Evolutionary conservation across 306 rosid genomes (phyloP).

Genomic region (Vachellia collinsii): DNA sequence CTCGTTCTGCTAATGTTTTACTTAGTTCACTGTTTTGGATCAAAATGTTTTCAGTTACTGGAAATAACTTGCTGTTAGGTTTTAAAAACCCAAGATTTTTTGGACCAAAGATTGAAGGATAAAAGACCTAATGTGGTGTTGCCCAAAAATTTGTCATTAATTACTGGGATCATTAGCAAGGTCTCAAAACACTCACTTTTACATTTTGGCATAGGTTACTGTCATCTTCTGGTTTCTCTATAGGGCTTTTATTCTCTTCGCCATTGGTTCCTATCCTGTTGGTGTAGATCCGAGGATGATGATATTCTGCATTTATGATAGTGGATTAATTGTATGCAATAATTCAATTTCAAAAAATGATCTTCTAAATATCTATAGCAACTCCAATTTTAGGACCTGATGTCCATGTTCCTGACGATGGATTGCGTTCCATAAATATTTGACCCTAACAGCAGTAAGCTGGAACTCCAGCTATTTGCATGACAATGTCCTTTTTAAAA

Average conservation of each 20-base stretch:
- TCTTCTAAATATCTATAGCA: too few species aligned
- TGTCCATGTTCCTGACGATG: too few species aligned
- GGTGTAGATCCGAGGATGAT: conserved; percentile 1
- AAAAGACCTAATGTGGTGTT: background rate
- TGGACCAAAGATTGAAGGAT: background rate
- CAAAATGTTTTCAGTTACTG: conserved; percentile 5
- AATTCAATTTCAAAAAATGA: background rate
- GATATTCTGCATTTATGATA: conserved; percentile 7
- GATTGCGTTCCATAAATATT: too few species aligned
- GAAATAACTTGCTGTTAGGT: background rate
- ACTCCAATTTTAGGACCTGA: too few species aligned
- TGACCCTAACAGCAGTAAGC: too few species aligned
- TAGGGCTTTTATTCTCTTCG: conserved; percentile 7
- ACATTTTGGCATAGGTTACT: background rate
- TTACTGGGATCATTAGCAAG: background rate
- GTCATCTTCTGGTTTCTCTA: conserved; percentile 5
- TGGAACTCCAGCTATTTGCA: too few species aligned
- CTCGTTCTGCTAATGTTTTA: conserved; percentile 1
- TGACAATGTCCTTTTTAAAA: too few species aligned
- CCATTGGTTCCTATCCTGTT: background rate
- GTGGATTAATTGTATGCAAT: conserved; percentile 4
- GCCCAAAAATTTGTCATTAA: background rate
- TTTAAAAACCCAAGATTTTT: background rate
- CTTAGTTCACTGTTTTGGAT: conserved; percentile 20
- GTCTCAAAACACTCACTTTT: background rate